These are phyloP conservation scores for Candida krabiensis DNA, from an alignment of 805 yeast species.

Conservation along the genomic window DNA sequence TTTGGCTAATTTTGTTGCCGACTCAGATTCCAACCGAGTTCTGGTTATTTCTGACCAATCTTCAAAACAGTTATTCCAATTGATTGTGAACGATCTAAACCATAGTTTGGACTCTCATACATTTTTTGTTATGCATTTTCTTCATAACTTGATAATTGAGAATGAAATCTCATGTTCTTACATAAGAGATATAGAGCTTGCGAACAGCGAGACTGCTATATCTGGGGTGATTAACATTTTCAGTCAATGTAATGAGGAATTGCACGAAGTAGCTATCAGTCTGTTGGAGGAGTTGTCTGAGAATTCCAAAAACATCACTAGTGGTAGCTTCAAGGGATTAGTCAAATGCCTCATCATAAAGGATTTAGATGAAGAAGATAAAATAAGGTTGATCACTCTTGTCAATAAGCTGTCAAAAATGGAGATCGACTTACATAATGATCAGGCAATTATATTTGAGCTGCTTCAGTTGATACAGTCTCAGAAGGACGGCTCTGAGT, in stretches of 20 bases:
- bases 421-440: constrained; percentile 11
- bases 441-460: constrained; percentile 4
- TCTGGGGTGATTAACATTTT: constrained; percentile 1
- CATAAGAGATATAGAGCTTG: constrained; percentile 2
- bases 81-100: constrained; percentile 3
- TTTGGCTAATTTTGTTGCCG: constrained; percentile 20
- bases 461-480: constrained; percentile 3
- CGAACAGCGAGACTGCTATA: neutral
- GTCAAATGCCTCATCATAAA: neutral
- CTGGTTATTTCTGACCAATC: constrained; percentile 1
- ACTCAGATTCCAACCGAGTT: constrained; percentile 10
- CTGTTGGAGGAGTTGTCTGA: constrained; percentile 13
- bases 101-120: neutral
- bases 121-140: constrained; percentile 13
- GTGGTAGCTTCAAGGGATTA: neutral
- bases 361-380: neutral
- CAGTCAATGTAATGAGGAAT: constrained; percentile 1
- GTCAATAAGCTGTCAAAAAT: constrained; percentile 7
- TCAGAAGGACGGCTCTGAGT: neutral
- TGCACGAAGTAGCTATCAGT: constrained; percentile 4
- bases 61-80: neutral
- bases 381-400: constrained; percentile 1
- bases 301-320: neutral
- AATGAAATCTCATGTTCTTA: neutral
- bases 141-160: constrained; percentile 14